Evolutionary conservation across 768 basidiomycete species (phyloP).

Genomic region (Termitomyces heimii): DNA sequence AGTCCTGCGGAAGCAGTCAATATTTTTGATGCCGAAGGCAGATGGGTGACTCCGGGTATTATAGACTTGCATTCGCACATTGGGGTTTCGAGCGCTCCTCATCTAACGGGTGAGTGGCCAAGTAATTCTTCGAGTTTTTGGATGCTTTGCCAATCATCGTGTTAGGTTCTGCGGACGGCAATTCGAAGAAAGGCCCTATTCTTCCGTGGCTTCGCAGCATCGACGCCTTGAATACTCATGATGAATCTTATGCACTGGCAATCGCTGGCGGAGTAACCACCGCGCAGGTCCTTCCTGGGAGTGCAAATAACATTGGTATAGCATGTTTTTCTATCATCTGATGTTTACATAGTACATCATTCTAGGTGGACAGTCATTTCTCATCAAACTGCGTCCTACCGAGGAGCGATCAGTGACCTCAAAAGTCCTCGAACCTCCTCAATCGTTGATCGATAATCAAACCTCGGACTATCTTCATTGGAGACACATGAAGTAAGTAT

Average conservation of each 20-base stretch:
- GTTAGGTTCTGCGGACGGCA: constrained; percentile 44
- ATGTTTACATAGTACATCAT: not conserved
- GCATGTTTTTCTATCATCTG: not conserved
- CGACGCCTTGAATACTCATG: constrained; percentile 74
- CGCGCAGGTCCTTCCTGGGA: constrained; percentile 70
- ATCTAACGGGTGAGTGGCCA: constrained; percentile 19
- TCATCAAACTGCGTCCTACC: constrained; percentile 72
- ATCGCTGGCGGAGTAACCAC: constrained; percentile 73
- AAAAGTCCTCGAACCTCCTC: constrained; percentile 72
- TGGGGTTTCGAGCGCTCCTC: constrained; percentile 26
- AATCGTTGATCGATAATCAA: constrained; percentile 35
- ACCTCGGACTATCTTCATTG: constrained; percentile 39
- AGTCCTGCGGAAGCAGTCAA: constrained; percentile 16
- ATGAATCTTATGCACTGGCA: constrained; percentile 49
- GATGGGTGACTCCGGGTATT: constrained; percentile 48
- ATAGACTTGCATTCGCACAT: constrained; percentile 46
- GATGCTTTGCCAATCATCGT: not conserved
- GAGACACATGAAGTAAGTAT: constrained; percentile 70
- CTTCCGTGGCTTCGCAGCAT: constrained; percentile 63
- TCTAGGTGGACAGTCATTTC: constrained; percentile 70
- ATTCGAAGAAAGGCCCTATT: constrained; percentile 47
- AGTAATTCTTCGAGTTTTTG: not conserved
- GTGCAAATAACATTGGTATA: constrained; percentile 52
- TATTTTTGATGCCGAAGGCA: constrained; percentile 51
- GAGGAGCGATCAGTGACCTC: constrained; percentile 61